Evolutionary conservation across 257 asterid species (phyloP).

Genomic region (Ligustrum vulgare): DNA sequence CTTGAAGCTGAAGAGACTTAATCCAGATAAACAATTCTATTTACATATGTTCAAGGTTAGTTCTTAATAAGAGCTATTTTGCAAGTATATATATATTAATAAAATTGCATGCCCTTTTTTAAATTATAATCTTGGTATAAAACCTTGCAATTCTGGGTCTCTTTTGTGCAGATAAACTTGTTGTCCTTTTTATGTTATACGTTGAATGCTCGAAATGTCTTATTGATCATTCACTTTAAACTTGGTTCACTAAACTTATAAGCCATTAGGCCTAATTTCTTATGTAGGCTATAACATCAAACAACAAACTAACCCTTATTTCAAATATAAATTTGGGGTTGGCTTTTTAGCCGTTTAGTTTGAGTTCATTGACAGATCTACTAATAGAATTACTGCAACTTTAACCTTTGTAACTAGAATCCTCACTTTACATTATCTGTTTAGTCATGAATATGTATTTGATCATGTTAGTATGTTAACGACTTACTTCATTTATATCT

Average conservation of each 20-base stretch:
- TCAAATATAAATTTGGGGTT: neutral
- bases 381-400: neutral
- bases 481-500: neutral
- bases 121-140: neutral
- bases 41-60: constrained; percentile 87
- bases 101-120: constrained; percentile 3
- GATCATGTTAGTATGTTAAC: neutral
- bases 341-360: neutral
- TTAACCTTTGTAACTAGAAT: neutral
- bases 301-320: neutral
- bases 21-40: constrained; percentile 60
- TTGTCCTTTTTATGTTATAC: neutral
- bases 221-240: neutral
- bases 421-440: neutral
- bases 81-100: neutral
- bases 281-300: neutral
- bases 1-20: constrained; percentile 74
- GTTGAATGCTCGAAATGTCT: neutral
- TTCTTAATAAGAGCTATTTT: constrained; percentile 2
- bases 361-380: neutral
- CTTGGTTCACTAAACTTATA: neutral
- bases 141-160: neutral
- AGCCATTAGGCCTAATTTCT: neutral
- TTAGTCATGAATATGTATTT: neutral
- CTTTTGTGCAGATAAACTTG: neutral